Base-by-base conservation (phyloP, 176 grass and related monocot species). In the Leersia perrieri region DNA sequence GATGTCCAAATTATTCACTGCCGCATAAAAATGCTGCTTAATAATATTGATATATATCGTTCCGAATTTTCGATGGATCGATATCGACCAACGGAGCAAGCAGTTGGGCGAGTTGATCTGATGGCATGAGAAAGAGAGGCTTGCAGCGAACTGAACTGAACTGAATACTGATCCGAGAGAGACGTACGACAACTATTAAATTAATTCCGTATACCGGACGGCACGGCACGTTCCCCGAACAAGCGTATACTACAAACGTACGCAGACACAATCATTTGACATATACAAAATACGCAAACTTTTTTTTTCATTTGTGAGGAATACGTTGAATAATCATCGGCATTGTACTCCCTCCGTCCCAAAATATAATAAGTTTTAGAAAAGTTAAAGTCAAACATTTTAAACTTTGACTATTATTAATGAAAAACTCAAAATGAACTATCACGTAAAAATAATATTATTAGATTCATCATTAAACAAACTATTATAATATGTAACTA, bases 141-240 rank as follows among this genome's bases (percentile, higher is more conserved):
- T 68, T 83, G 20, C 55, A 18, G 7, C 57, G 33, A 76, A 53
- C 60, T 36, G 31, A 64, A 51, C 13, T 64, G 29, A 51, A 26
- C 33, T 27, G 1, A 47, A 69, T 32, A 81, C 1, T 0, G 6
- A 26, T 14, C 10, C 22, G n/a, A 40, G 10, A 7, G 23, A 70
- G 66, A 70, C n/a, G 33, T n/a, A 22, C 53, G n/a, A 58, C 53
- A 2, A 58, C 10, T 1, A 79, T 53, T 39, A 40, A 60, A 80
- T 80, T 31, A 60, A 80, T 80, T 31, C 33, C 34, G 38, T 44
- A 71, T 32, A 30, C 66, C 26, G 33, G 38, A 81, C 63, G 77
- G 14, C 63, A 80, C 31, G 47, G 33, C 51, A 70, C 47, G 33
- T 44, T 69, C 68, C 82, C 73, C 49, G 42, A 66, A 67, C 40